Evolutionary conservation across 108 stramenopile genomes (phyloP), one percentile per base, ranked within the genome.

Genomic region (Fragilariopsis cylindrus): DNA sequence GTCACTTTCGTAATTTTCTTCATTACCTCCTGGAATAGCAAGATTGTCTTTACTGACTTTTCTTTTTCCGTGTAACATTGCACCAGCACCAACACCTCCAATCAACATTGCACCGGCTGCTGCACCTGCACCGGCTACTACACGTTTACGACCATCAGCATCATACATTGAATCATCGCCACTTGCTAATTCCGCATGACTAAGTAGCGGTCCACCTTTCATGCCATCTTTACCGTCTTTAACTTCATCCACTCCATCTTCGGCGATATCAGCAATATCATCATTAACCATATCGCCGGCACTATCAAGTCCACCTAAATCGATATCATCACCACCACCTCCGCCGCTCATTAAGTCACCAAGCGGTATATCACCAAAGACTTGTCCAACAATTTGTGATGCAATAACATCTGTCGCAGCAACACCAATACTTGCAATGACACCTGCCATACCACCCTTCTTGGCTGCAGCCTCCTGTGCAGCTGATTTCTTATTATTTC

Each of bases 211-310:
- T 30, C 30, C 30, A 30, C 30, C 30, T 46, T 66, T 19, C 39
- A 18, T 60, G 48, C 42, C 72, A n/a, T 76, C 65, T 21, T 79
- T 73, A 5, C 65, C 68, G 60, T 75, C 69, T 53, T 71, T 75
- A 1, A 77, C 68, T 4, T 76, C 74, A 63, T 85, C 84, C 50
- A 79, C 45, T 3, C 73, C 76, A 43, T 76, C 81, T 65, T 82
- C 79, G n/a, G 75, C 70, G 21, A 76, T 69, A 52, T 53, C 81
- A 9, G 76, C 75, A 48, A 81, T 43, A 48, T 85, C 84, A 19
- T 80, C 76, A 46, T 82, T 75, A 45, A 85, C 48, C 41, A 82
- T 13, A 1, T 74, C 79, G 54, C 80, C 84, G 7, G 49, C 77
- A 54, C 48, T 73, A 60, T 71, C 76, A 8, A 48, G 48, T 11